Conservation (phyloP, 116 monocot genomes). For the Posidonia oceanica region DNA sequence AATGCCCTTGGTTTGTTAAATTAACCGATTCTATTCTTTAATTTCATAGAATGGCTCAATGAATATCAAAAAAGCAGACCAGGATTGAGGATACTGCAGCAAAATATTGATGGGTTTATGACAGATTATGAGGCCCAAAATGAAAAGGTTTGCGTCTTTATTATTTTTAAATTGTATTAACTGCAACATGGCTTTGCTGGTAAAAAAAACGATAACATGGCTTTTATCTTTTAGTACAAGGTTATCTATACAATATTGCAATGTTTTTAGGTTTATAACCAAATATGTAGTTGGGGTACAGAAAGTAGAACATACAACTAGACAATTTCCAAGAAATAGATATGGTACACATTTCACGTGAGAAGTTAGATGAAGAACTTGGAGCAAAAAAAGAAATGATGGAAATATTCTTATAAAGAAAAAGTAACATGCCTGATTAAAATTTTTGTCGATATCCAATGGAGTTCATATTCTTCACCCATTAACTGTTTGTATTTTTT, state of each 20-base stretch:
- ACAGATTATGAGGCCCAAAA: constrained; percentile 9
- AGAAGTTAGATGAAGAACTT: too few species aligned
- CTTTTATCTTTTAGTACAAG: background rate
- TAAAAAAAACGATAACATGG: too few species aligned
- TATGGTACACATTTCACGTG: too few species aligned
- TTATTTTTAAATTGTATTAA: background rate
- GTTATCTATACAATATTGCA: background rate
- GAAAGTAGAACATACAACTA: background rate
- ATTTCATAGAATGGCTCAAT: constrained; percentile 15
- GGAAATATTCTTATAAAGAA: too few species aligned
- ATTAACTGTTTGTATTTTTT: too few species aligned
- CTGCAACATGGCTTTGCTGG: too few species aligned
- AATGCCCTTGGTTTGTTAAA: background rate
- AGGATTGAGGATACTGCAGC: constrained; percentile 16
- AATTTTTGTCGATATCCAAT: too few species aligned
- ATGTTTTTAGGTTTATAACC: background rate
- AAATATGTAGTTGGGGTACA: background rate
- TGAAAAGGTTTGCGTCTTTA: constrained; percentile 15
- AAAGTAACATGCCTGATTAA: too few species aligned
- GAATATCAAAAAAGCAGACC: constrained; percentile 17
- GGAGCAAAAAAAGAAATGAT: too few species aligned
- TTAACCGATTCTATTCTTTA: background rate
- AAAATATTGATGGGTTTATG: constrained; percentile 11
- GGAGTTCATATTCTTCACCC: too few species aligned
- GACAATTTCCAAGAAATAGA: background rate